A percentile compares a stretch with the other conserved stretches of the same genome.
phyloP scores from a whole-genome alignment of 1,284 basidiomycete species.

The Rhodotorula sp. region DNA sequence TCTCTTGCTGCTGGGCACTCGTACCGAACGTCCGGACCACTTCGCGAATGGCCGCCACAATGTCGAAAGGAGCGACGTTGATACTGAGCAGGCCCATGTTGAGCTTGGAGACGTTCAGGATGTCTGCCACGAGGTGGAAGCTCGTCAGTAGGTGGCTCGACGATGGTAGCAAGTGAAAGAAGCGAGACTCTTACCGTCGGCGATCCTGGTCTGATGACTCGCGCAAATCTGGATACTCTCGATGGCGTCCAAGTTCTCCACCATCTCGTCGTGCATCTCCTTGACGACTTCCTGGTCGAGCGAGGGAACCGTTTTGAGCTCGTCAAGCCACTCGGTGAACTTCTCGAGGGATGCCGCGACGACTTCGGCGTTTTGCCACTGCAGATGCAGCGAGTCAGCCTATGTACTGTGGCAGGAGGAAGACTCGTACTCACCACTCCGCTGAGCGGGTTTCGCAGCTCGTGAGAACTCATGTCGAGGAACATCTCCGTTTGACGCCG shows the following conservation, averaged over 20 bases:
- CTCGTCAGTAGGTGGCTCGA: neutral
- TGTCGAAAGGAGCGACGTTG: conserved; percentile 34
- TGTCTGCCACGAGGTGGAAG: conserved; percentile 19
- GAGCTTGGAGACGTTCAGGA: conserved; percentile 43
- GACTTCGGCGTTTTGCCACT: conserved; percentile 41
- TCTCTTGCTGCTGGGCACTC: conserved; percentile 31
- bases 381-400: neutral
- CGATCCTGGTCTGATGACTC: conserved; percentile 43
- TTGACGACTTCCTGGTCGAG: conserved; percentile 14
- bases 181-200: conserved; percentile 8
- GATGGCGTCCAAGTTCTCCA: conserved; percentile 44
- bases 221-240: conserved; percentile 44
- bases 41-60: conserved; percentile 29
- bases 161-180: neutral
- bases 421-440: neutral
- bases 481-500: conserved; percentile 39
- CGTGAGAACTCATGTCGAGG: conserved; percentile 33
- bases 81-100: conserved; percentile 39
- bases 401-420: too few relatives aligned
- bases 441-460: conserved; percentile 13
- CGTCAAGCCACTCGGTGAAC: conserved; percentile 27
- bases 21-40: conserved; percentile 21
- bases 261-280: conserved; percentile 38
- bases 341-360: conserved; percentile 32
- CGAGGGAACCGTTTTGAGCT: conserved; percentile 7